phyloP scores from a whole-genome alignment of 371 early-diverging fungal species.

The Syncephalastrum sp. region DNA sequence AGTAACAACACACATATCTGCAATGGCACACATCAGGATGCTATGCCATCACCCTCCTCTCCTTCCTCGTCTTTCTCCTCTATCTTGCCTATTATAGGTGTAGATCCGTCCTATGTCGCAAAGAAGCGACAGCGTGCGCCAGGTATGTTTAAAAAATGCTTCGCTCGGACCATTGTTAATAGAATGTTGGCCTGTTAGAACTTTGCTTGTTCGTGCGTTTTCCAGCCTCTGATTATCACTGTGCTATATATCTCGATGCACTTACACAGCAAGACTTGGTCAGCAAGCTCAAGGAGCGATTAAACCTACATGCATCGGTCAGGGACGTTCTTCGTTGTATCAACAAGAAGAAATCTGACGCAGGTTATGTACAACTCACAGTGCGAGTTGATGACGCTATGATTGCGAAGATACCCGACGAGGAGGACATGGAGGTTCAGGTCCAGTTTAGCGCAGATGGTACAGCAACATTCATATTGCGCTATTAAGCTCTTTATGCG shows the following conservation, averaged over 20 bases:
- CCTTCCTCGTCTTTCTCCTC: neutral
- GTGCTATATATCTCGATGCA: slow-evolving; percentile 56
- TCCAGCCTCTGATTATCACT: slow-evolving; percentile 36
- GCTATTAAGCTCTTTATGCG: slow-evolving; percentile 18
- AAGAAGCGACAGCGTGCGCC: slow-evolving; percentile 27
- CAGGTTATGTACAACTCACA: slow-evolving; percentile 10
- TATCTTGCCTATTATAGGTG: slow-evolving; percentile 13
- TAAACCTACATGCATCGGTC: slow-evolving; percentile 18
- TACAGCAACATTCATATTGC: slow-evolving; percentile 39
- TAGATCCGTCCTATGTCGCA: slow-evolving; percentile 39
- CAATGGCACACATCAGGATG: too few species aligned
- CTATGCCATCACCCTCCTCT: neutral
- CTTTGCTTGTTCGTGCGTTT: slow-evolving; percentile 53
- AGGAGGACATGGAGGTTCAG: slow-evolving; percentile 54
- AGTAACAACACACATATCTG: too few species aligned
- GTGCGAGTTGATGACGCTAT: slow-evolving; percentile 53
- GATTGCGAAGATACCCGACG: slow-evolving; percentile 51
- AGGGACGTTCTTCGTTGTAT: slow-evolving; percentile 40
- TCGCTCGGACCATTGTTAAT: slow-evolving; percentile 19
- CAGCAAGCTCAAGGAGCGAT: slow-evolving; percentile 27
- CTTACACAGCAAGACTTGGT: slow-evolving; percentile 41
- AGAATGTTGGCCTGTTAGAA: slow-evolving; percentile 14
- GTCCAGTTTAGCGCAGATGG: slow-evolving; percentile 44
- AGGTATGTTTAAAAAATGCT: slow-evolving; percentile 36
- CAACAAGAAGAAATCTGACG: slow-evolving; percentile 21